Evolutionary conservation across 2,329 filamentous ascomycete genomes (phyloP).

Genomic region (Knufia fluminis): DNA sequence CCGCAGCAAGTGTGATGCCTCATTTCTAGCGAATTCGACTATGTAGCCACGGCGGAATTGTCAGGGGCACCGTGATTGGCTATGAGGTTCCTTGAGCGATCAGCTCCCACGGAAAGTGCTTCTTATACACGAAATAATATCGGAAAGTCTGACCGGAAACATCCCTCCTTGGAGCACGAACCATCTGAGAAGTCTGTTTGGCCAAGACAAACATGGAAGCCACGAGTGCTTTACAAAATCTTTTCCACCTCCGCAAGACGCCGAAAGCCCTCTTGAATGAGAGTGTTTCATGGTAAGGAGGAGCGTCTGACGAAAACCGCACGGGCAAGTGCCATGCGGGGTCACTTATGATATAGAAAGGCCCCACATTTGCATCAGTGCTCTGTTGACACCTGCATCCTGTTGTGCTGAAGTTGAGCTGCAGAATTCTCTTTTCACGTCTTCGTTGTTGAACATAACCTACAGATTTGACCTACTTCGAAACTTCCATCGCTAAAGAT

Average conservation of each 20-base stretch:
- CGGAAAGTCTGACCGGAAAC: not conserved
- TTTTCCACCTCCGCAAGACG: not conserved
- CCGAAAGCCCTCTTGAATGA: too few relatives aligned
- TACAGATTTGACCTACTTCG: not conserved
- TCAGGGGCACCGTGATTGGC: too few relatives aligned
- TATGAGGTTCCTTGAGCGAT: not conserved
- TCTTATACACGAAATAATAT: not conserved
- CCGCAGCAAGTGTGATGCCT: too few relatives aligned
- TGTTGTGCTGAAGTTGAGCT: not conserved
- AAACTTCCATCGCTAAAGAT: not conserved
- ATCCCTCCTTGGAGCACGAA: not conserved
- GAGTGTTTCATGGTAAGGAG: too few relatives aligned
- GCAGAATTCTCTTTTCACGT: constrained; percentile 1
- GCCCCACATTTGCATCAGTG: not conserved
- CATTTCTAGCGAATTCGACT: too few relatives aligned
- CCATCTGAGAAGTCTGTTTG: not conserved
- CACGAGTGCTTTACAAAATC: not conserved
- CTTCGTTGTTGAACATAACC: not conserved
- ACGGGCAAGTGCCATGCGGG: too few relatives aligned
- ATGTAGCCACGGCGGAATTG: too few relatives aligned
- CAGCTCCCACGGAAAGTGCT: not conserved
- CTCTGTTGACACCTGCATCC: constrained; percentile 1
- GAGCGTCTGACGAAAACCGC: too few relatives aligned
- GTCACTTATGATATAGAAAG: too few relatives aligned
- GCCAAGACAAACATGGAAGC: not conserved